Conservation (phyloP, 129 eudicot species). For the Tagetes patula region DNA sequence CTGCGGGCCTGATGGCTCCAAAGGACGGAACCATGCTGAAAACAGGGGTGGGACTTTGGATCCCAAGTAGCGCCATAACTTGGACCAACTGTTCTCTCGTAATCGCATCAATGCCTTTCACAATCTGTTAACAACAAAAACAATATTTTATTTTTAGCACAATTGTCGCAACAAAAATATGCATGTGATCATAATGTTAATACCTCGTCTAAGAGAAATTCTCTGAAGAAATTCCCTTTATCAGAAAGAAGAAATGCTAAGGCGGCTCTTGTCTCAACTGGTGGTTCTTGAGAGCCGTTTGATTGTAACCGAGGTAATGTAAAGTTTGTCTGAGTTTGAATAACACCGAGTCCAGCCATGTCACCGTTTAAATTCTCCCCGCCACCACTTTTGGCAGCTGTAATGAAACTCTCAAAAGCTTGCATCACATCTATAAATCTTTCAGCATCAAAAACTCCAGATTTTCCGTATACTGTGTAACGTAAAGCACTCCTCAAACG, state of each 20-base stretch:
- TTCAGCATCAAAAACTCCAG: slow-evolving; percentile 98
- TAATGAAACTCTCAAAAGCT: slow-evolving; percentile 92
- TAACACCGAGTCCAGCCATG: slow-evolving; percentile 96
- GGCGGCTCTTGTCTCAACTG: slow-evolving; percentile 96
- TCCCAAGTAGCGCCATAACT: slow-evolving; percentile 60
- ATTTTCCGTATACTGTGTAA: slow-evolving; percentile 86
- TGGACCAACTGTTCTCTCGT: slow-evolving; percentile 92
- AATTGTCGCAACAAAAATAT: not conserved
- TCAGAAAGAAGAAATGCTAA: slow-evolving; percentile 83
- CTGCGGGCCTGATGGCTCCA: slow-evolving; percentile 68
- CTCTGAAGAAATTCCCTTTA: slow-evolving; percentile 92
- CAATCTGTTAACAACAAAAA: slow-evolving; percentile 55
- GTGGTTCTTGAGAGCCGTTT: slow-evolving; percentile 45
- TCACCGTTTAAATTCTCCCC: slow-evolving; percentile 84
- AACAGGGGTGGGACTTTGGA: slow-evolving; percentile 65
- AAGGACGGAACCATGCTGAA: slow-evolving; percentile 84
- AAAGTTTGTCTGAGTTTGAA: slow-evolving; percentile 51
- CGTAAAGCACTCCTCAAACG: slow-evolving; percentile 93
- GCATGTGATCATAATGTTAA: not conserved
- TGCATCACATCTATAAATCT: slow-evolving; percentile 98
- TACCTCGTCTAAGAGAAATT: slow-evolving; percentile 99
- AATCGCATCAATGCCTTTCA: slow-evolving; percentile 97
- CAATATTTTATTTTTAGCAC: not conserved
- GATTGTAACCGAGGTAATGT: slow-evolving; percentile 43
- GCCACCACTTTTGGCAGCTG: slow-evolving; percentile 99